Conservation (phyloP, 2,329 filamentous ascomycete genomes). For the Magnaporthiopsis rhizophila region DNA sequence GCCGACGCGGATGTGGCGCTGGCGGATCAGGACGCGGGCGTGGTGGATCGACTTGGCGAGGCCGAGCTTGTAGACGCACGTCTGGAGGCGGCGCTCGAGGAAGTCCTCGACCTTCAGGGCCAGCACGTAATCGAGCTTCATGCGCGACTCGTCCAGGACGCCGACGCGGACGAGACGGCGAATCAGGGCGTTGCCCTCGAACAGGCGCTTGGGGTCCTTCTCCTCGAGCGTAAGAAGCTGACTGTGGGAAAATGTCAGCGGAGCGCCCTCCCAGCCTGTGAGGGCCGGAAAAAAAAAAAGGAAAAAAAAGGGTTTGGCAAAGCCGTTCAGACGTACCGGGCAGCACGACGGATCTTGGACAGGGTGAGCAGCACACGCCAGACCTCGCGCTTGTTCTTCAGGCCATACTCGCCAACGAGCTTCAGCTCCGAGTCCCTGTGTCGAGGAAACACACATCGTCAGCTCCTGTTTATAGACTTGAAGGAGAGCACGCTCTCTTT, state of each 20-base stretch:
- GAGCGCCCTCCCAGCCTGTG: not conserved
- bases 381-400: slow-evolving; percentile 99
- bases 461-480: slow-evolving; percentile 74
- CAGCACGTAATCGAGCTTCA: slow-evolving; percentile 99
- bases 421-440: slow-evolving; percentile 97
- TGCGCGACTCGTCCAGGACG: slow-evolving; percentile 99
- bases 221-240: slow-evolving; percentile 99
- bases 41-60: slow-evolving; percentile 99
- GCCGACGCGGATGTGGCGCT: slow-evolving; percentile 99
- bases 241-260: slow-evolving; percentile 44
- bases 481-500: slow-evolving; percentile 95
- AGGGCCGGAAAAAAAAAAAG: not conserved
- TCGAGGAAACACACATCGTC: slow-evolving; percentile 39
- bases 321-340: slow-evolving; percentile 60
- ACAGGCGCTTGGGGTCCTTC: slow-evolving; percentile 99
- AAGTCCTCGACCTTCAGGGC: slow-evolving; percentile 99
- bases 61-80: slow-evolving; percentile 99
- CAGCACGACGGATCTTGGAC: slow-evolving; percentile 99
- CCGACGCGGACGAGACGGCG: slow-evolving; percentile 98
- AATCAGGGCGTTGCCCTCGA: slow-evolving; percentile 99
- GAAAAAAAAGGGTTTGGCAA: not conserved
- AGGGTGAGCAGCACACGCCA: slow-evolving; percentile 99
- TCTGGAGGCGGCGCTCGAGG: slow-evolving; percentile 99
- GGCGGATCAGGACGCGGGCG: slow-evolving; percentile 98
- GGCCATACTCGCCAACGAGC: slow-evolving; percentile 99